phyloP scores from a whole-genome alignment of 345 rosid species.

The thale cress (Arabidopsis thaliana) region TAIR10.1 NC_003074.8:9147001-9147500 shows the following conservation, averaged over 20 bases:
- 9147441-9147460: neutral
- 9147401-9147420: conserved; percentile 6
- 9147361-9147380: conserved; percentile 1
- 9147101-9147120: conserved; percentile 74
- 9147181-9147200: neutral
- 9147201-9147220: conserved; percentile 5
- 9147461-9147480: neutral
- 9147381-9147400: conserved; percentile 5
- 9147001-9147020: conserved; percentile 28
- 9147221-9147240: neutral
- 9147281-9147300: conserved; percentile 81
- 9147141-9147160: conserved; percentile 83
- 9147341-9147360: conserved; percentile 62
- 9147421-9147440: conserved; percentile 2
- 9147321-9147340: conserved; percentile 99
- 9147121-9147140: conserved; percentile 73
- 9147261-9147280: conserved; percentile 84
- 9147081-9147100: conserved; percentile 71
- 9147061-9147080: neutral
- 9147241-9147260: conserved; percentile 64
- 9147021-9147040: neutral
- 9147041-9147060: conserved; percentile 16
- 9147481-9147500: conserved; percentile 77
- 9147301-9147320: conserved; percentile 95
- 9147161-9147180: conserved; percentile 68